Base-by-base conservation (phyloP, 2,329 filamentous ascomycete species). In the Cordyceps farinosa region DNA sequence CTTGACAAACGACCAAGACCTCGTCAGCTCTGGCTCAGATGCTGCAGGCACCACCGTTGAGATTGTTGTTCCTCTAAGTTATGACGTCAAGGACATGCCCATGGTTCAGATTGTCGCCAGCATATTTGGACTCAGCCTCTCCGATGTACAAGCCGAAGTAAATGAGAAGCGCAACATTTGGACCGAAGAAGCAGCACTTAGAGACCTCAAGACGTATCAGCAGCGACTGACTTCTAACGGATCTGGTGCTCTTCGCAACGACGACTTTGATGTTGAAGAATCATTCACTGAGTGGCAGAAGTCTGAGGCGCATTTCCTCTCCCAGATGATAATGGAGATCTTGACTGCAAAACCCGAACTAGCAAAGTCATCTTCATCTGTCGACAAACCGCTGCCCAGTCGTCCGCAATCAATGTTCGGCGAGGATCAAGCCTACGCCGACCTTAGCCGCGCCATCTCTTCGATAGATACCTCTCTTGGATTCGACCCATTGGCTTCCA, bases 31-130 rank as follows among this genome's bases (percentile, higher is more conserved):
- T 34, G 73, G 73, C 40, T 67, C 72, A 34, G 74, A 75, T 61
- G 71, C 72, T 13, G 70, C 70, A 29, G 76, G 76, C 36, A 75
- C 72, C 27, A 90, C 89, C 9, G 83, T 95, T 66, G 94, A 97
- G 74, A 90, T 94, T 29, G 83, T 90, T 63, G 86, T 92, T 3
- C 92, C 94, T 11, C 80, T 96, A 64, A 95, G 87, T 71, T 91
- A 97, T 75, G 91, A 97, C 75, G 89, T 98, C 72, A 97, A 95
- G 76, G 95, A 99, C 73, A 99, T 99, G 95, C 89, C 89, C 44
- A 84, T 97, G 77, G 95, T 97, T 34, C 89, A 95, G 73, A 85
- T 89, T 42, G 93, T 99, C 32, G 90, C 90, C 57, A 88, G 84
- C 69, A 90, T 97, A 66, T 99, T 98, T 76, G 90, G 90, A 51